phyloP scores from a whole-genome alignment of 768 basidiomycete species.

The Cantharellus cinnabarinus region DNA sequence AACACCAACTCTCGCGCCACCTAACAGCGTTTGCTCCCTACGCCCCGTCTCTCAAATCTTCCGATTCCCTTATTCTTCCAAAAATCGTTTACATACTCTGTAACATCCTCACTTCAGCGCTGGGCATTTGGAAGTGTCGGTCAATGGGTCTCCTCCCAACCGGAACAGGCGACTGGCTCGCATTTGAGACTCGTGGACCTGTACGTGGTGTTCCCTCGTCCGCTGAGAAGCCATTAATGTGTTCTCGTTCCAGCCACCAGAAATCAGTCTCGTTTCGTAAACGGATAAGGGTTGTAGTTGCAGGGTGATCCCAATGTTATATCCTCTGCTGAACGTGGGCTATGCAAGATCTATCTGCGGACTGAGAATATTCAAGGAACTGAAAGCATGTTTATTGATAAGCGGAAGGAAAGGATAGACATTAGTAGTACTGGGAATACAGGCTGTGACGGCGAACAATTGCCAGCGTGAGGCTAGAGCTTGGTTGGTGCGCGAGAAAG shows the following conservation, averaged over 20 bases:
- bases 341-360: no score
- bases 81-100: constrained; percentile 52
- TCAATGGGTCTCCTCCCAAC: constrained; percentile 81
- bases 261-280: background rate
- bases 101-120: constrained; percentile 55
- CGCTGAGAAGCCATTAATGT: background rate
- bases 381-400: no score
- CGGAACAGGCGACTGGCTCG: constrained; percentile 86
- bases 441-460: no score
- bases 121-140: constrained; percentile 85
- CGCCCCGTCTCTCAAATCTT: background rate
- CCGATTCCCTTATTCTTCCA: constrained; percentile 38
- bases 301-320: no score
- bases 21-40: constrained; percentile 34
- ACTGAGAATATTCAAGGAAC: no score
- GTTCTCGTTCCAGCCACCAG: constrained; percentile 2
- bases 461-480: no score
- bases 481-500: constrained; percentile 10
- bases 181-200: constrained; percentile 62
- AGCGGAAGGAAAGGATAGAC: no score
- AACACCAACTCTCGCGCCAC: background rate
- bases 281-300: no score
- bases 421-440: no score
- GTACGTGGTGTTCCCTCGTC: constrained; percentile 23
- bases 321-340: no score